These are phyloP conservation scores for Leishmania turanica DNA, from an alignment of 208 protist genomes.

Conservation along the genomic window DNA sequence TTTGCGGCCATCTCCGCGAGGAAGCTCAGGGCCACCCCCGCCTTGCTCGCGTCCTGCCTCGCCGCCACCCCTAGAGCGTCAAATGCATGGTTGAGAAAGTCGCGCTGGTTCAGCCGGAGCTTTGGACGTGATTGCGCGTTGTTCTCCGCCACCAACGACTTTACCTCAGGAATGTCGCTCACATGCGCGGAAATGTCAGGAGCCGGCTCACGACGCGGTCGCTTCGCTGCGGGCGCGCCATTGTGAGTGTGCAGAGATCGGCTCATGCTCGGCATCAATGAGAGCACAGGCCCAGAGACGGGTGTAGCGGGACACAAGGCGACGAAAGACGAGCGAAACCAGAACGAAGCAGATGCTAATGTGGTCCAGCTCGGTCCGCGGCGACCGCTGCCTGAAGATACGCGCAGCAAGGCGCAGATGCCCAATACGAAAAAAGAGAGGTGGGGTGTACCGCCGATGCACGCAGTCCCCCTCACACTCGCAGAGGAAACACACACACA, in stretches of 20 bases:
- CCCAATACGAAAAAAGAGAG: background rate
- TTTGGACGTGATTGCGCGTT: constrained; percentile 59
- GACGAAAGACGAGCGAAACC: background rate
- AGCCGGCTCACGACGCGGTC: constrained; percentile 21
- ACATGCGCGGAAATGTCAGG: constrained; percentile 46
- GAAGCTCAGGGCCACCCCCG: constrained; percentile 32
- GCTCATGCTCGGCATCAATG: background rate
- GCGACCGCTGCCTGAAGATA: no score
- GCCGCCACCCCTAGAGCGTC: constrained; percentile 40
- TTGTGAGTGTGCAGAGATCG: background rate
- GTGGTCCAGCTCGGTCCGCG: background rate
- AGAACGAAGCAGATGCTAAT: background rate
- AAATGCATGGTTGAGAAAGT: constrained; percentile 79
- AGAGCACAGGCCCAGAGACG: background rate
- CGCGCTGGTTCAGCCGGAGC: constrained; percentile 39
- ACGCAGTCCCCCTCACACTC: background rate
- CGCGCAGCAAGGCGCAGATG: no score
- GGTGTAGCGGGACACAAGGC: background rate
- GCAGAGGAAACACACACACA: background rate
- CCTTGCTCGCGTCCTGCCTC: constrained; percentile 11
- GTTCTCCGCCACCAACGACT: constrained; percentile 56
- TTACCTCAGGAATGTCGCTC: constrained; percentile 48
- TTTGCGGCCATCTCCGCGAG: constrained; percentile 47
- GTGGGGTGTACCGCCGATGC: background rate
- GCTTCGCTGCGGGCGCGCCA: constrained; percentile 15